phyloP scores from a whole-genome alignment of 129 eudicot genomes.

The Chrysanthemum makinoi region DNA sequence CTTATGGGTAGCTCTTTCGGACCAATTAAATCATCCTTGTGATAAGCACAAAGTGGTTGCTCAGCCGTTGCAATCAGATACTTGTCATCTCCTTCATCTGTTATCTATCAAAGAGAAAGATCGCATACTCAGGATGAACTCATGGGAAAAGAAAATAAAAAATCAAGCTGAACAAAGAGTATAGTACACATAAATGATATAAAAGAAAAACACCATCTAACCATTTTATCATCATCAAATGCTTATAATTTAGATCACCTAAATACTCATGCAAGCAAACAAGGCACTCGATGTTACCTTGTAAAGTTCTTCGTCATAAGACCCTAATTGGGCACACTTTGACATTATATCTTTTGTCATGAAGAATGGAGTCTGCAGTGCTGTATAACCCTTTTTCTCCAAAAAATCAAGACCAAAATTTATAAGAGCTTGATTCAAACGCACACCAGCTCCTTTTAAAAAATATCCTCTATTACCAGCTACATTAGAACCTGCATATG shows the following conservation, averaged over 20 bases:
- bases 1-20: conserved; percentile 84
- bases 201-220: too few species aligned
- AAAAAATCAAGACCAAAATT: conserved; percentile 77
- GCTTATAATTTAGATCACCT: too few species aligned
- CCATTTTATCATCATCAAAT: too few species aligned
- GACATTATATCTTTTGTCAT: conserved; percentile 93
- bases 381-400: conserved; percentile 54
- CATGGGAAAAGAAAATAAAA: background rate
- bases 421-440: conserved; percentile 85
- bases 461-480: conserved; percentile 98
- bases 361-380: conserved; percentile 83
- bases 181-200: too few species aligned
- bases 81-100: conserved; percentile 96
- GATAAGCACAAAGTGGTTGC: conserved; percentile 96
- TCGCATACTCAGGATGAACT: background rate
- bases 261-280: background rate
- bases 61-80: conserved; percentile 97
- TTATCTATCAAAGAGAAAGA: conserved; percentile 45
- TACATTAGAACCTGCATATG: conserved; percentile 68
- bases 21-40: conserved; percentile 84
- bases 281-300: conserved; percentile 46
- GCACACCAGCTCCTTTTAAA: conserved; percentile 84
- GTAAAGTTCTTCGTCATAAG: conserved; percentile 96
- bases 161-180: too few species aligned
- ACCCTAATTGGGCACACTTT: conserved; percentile 93